Conservation (phyloP, 2,329 filamentous ascomycete species). For the Aspergillus sp. region DNA sequence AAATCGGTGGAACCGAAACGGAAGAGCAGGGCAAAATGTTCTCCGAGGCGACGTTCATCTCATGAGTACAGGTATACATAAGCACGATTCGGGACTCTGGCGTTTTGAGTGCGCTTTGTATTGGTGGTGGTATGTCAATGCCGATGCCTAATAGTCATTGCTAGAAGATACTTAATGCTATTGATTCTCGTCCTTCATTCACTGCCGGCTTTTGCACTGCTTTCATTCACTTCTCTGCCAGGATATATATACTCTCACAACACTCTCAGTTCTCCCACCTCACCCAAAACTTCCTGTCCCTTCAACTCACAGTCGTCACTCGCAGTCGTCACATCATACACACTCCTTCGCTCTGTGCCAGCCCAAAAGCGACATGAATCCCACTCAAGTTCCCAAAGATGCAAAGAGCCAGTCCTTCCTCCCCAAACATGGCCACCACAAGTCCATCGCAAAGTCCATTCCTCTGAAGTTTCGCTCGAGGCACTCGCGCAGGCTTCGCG, state of each 20-base stretch:
- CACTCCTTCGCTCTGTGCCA: too few relatives aligned
- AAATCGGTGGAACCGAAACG: conserved; percentile 69
- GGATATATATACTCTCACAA: too few relatives aligned
- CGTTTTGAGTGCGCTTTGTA: conserved; percentile 21
- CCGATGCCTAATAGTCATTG: conserved; percentile 7
- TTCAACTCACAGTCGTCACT: too few relatives aligned
- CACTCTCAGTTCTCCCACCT: too few relatives aligned
- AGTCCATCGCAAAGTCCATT: background rate
- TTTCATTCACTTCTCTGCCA: too few relatives aligned
- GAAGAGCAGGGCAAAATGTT: conserved; percentile 72
- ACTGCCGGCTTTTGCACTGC: too few relatives aligned
- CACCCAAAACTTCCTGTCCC: too few relatives aligned
- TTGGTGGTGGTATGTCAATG: conserved; percentile 17
- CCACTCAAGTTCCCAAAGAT: background rate
- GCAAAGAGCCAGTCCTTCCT: background rate
- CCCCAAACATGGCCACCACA: background rate
- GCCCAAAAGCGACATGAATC: background rate
- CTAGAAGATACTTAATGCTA: conserved; percentile 22
- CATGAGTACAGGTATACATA: conserved; percentile 37
- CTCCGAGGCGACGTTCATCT: conserved; percentile 94
- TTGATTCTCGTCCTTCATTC: too few relatives aligned
- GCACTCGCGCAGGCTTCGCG: conserved; percentile 9
- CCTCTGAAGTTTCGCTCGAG: background rate
- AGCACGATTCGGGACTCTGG: conserved; percentile 11
- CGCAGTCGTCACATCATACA: too few relatives aligned